Base-by-base conservation (phyloP, 768 basidiomycete species). In the Naganishia randhawae region DNA sequence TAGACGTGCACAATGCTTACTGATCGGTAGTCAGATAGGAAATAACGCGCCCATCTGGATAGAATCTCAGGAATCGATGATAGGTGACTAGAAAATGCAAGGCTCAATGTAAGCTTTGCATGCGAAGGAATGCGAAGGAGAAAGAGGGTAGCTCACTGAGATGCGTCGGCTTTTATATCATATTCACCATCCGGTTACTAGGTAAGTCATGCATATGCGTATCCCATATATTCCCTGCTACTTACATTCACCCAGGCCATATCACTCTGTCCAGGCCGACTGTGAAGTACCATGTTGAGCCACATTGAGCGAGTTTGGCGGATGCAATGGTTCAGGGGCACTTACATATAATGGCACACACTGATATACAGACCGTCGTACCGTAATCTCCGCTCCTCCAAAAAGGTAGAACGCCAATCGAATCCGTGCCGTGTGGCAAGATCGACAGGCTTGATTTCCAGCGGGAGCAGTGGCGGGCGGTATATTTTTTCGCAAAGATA, bases 31-130 rank as follows among this genome's bases (percentile, higher is more conserved):
- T 84, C 17, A 94, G 84, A 2, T 93, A 84, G 27, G 91, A 92
- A 9, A 95, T 84, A 3, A 94, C 93, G 74, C 86, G 85, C 1
- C 93, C 93, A 71, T 90, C 86, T 0, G 91, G 87, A 72, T 89
- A 89, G 82, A 95, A 95, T 31, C 93, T 90, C 87, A 96, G 83
- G 78, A 91, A 95, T 35, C 93, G 90, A 75, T 94, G 90, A 78
- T 95, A 96, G 6, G 91, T 94, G 74, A 96, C 77, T 79, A 48
- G 27, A 25, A 4, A 54, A n/a, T 17, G 11, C n/a, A 14, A 61
- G 16, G 22, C 5, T 8, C 2, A 41, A 4, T 25, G n/a, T 39
- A 39, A 31, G 27, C 22, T 61, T 10, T 25, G 11, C n/a, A 6
- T 7, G 35, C 25, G 31, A n/a, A n/a, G n/a, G n/a, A n/a, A n/a